Evolutionary conservation across 257 asterid species (phyloP), one percentile per base, ranked within the genome.

Genomic region (Thymus quinquecostatus): DNA sequence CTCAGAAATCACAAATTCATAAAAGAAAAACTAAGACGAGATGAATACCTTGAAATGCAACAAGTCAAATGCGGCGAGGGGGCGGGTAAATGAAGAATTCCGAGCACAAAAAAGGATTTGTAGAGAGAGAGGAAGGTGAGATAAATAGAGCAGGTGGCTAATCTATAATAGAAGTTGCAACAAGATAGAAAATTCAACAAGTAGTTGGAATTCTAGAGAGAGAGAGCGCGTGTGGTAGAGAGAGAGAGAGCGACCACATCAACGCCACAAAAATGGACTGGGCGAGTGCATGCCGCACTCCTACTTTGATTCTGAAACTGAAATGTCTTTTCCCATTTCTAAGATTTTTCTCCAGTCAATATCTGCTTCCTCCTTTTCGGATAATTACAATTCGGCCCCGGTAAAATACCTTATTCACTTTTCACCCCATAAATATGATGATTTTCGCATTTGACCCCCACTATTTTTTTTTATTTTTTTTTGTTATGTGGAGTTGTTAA

Each of bases 201-300:
- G 57, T 64, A 45, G 56, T 6, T 43, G 74, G 36, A 70, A 60
- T 3, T 74, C 48, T 62, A 64, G 28, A 63, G 69, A 50, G 69
- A 60, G 70, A 63, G 65, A 36, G 65, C 13, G 65, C 64, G 64
- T 59, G 64, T 59, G 64, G 10, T 32, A 60, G 62, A 72, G 59
- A 76, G 79, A 76, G 79, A 72, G 53, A 54, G 10, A 9, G 73
- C 51, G 72, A 38, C 44, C 69, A 21, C 43, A 49, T 57, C 60
- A 30, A 70, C 64, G 75, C 74, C 83, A 78, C 83, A 64, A 70
- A 83, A 50, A 13, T 8, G 47, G 21, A 58, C 66, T 10, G 51
- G 49, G 68, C 73, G 81, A 14, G 79, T 79, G 80, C 80, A 64
- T 54, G 79, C 85, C 85, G 77, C 72, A 82, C 77, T 78, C 83